These are phyloP conservation scores for Ramaria sp. DNA, from an alignment of 768 basidiomycete genomes.

Conservation along the genomic window DNA sequence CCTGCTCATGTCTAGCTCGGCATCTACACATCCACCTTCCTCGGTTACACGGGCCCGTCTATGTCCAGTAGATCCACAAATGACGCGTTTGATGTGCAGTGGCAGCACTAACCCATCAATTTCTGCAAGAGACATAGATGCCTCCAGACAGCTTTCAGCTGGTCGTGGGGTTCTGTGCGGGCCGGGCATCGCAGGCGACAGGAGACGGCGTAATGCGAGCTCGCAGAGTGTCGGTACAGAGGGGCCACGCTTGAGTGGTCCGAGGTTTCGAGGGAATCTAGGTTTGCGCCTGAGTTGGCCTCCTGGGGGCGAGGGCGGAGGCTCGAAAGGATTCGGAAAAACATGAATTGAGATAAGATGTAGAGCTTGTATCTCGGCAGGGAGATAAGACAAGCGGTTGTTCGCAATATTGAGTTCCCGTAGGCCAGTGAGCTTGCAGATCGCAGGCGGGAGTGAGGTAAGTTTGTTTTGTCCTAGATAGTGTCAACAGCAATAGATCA, in stretches of 20 bases:
- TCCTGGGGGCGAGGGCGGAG: constrained; percentile 16
- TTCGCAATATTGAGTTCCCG: constrained; percentile 49
- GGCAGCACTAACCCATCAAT: constrained; percentile 1
- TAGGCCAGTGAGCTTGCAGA: constrained; percentile 41
- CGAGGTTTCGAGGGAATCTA: not conserved
- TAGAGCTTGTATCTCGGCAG: constrained; percentile 56
- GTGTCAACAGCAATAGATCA: not conserved
- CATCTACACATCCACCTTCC: not conserved
- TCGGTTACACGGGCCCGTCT: not conserved
- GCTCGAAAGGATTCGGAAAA: constrained; percentile 51
- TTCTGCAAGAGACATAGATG: not conserved
- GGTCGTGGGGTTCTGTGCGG: not conserved
- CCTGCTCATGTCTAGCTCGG: not conserved
- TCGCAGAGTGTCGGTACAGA: constrained; percentile 12
- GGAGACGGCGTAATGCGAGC: constrained; percentile 26
- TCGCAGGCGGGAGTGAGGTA: constrained; percentile 50
- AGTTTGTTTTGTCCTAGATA: constrained; percentile 46
- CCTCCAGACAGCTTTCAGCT: not conserved
- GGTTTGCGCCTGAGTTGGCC: not conserved
- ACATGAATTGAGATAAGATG: constrained; percentile 36
- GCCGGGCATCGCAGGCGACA: constrained; percentile 16
- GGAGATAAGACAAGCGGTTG: constrained; percentile 49
- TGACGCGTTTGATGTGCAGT: not conserved
- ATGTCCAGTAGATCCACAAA: not conserved
- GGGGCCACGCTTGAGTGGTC: not conserved